Base-by-base conservation (phyloP, 176 grass and related monocot genomes). In the Aegilops tauschii region DNA sequence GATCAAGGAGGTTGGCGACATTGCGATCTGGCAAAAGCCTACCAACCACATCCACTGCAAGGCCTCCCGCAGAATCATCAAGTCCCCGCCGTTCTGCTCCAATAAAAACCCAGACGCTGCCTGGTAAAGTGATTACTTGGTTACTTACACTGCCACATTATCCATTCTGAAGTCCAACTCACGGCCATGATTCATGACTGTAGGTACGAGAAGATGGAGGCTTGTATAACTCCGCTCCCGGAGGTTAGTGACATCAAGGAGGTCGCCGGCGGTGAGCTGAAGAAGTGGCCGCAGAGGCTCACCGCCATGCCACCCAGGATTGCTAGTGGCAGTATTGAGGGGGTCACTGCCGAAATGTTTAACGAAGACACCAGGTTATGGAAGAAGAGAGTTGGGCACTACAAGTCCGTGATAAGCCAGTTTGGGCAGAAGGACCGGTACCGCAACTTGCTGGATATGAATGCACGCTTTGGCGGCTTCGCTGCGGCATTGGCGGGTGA, bases 401-500 rank as follows among this genome's bases (percentile, higher is more conserved):
- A 99, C 90, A 96, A 94, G 85, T 90, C 87, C 52, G 73, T 92
- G 84, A 90, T 88, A 47, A 59, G 56, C 73, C 92, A 94, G 27
- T 76, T 99, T 11, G 85, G 87, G 37, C 92, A 94, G 88, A 95
- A 95, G 85, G 92, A 74, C 31, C 87, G 96, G 66, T 94, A 94
- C 85, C 90, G 92, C 81, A 99, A 99, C 89, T 85, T 99, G 86
- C 92, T 99, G 0, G 97, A 99, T 79, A 96, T 96, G 88, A 99
- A 99, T 87, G 94, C 94, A 4, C 77, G 25, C 13, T 85, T 96
- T 73, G 97, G 97, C 5, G 85, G 97, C 54, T 99, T 96, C 32
- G 94, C 94, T 66, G 92, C 90, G 3, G 97, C 92, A 56, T 80
- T 94, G 28, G 78, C 89, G 54, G 84, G 81, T 45, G 92, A 99